Evolutionary conservation across 352 stramenopile genomes (phyloP).

Genomic region (Elongisporangium anandrum): DNA sequence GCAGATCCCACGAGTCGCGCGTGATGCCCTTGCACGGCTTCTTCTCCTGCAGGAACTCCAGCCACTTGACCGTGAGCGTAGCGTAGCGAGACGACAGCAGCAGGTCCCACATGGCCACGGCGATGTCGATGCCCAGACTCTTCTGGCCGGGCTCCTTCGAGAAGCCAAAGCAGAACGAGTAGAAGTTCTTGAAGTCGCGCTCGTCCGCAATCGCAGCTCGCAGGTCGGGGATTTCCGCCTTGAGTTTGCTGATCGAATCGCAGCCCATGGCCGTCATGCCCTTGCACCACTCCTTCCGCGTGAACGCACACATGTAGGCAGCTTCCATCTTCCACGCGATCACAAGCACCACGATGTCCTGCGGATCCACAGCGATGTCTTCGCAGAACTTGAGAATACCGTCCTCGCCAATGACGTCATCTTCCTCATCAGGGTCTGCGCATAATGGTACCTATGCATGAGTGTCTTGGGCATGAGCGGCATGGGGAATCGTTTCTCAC

Average conservation of each 20-base stretch:
- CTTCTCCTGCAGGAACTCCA: conserved; percentile 71
- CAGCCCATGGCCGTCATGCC: conserved; percentile 78
- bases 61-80: conserved; percentile 65
- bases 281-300: conserved; percentile 74
- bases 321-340: conserved; percentile 88
- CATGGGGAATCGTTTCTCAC: conserved; percentile 11
- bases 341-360: conserved; percentile 76
- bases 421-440: conserved; percentile 36
- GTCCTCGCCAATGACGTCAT: conserved; percentile 68
- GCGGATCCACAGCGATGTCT: conserved; percentile 70
- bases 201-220: conserved; percentile 52
- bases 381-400: conserved; percentile 80
- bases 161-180: conserved; percentile 86
- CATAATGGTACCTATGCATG: not conserved
- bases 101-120: conserved; percentile 84
- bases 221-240: conserved; percentile 48
- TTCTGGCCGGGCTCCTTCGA: conserved; percentile 88
- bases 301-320: conserved; percentile 82
- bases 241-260: conserved; percentile 62
- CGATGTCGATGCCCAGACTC: conserved; percentile 82
- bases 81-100: conserved; percentile 60
- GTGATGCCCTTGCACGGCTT: conserved; percentile 80
- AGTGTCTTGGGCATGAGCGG: conserved; percentile 1
- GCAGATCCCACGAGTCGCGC: conserved; percentile 82
- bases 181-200: conserved; percentile 75